Percentiles rank a stretch among this genome's conserved stretches.
These are phyloP conservation scores for Leucoagaricus sp. DNA, from an alignment of 1,284 basidiomycete species.

Conservation along the genomic window DNA sequence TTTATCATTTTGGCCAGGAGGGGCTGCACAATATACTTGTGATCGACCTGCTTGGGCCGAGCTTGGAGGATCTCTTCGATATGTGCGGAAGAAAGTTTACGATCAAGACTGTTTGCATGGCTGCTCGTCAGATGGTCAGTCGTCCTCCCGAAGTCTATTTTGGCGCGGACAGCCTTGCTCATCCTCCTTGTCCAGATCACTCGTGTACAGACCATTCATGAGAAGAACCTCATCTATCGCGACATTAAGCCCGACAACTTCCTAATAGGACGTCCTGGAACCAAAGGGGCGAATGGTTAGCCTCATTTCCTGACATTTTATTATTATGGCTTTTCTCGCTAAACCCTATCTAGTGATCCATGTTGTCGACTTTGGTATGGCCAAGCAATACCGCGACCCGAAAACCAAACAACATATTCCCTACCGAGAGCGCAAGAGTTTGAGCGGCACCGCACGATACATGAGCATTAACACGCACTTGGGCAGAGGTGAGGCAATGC, in stretches of 20 bases:
- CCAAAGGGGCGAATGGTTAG: slow-evolving; percentile 81
- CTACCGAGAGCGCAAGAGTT: slow-evolving; percentile 92
- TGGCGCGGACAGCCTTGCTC: slow-evolving; percentile 12
- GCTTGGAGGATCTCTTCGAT: slow-evolving; percentile 93
- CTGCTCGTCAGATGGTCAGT: slow-evolving; percentile 92
- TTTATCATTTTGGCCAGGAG: slow-evolving; percentile 97
- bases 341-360: slow-evolving; percentile 32
- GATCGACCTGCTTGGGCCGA: slow-evolving; percentile 93
- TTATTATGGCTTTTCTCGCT: slow-evolving; percentile 5
- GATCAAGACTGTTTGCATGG: slow-evolving; percentile 96
- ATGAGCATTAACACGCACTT: slow-evolving; percentile 98
- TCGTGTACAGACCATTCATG: slow-evolving; percentile 93
- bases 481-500: slow-evolving; percentile 67
- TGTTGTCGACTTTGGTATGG: slow-evolving; percentile 96
- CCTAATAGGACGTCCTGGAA: slow-evolving; percentile 87
- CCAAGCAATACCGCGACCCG: slow-evolving; percentile 96
- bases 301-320: slow-evolving; percentile 11
- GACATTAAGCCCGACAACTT: slow-evolving; percentile 99
- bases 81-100: slow-evolving; percentile 95
- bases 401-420: slow-evolving; percentile 98
- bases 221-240: slow-evolving; percentile 96
- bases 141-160: not conserved
- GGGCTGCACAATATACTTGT: slow-evolving; percentile 97
- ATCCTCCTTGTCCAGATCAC: slow-evolving; percentile 56
- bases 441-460: slow-evolving; percentile 91